Evolutionary conservation across 805 yeast species (phyloP).

Genomic region (Schwanniomyces polymorphus): DNA sequence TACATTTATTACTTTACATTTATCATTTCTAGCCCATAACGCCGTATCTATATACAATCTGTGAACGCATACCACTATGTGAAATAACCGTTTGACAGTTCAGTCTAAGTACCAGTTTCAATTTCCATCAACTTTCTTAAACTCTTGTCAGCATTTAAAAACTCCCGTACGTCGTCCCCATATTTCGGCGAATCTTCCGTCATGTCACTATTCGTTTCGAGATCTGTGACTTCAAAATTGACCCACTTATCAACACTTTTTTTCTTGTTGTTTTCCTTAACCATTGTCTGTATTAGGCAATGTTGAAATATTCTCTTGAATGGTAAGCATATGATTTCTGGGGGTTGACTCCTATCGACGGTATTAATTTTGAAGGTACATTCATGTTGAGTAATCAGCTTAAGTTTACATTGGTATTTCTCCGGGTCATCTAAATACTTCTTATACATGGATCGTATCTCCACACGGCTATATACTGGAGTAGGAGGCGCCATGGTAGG

Average conservation of each 20-base stretch:
- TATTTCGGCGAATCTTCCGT: constrained; percentile 19
- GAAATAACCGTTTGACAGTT: neutral
- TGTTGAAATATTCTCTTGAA: constrained; percentile 43
- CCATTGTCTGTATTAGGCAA: constrained; percentile 27
- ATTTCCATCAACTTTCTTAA: constrained; percentile 31
- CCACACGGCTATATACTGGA: constrained; percentile 33
- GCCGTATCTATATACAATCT: neutral
- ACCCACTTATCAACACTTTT: constrained; percentile 27
- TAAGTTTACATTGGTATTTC: constrained; percentile 32
- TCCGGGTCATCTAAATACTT: constrained; percentile 28
- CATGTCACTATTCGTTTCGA: constrained; percentile 28
- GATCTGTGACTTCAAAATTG: constrained; percentile 39
- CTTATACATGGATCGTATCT: constrained; percentile 24
- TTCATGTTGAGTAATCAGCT: constrained; percentile 39
- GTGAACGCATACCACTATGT: neutral
- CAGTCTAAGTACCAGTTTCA: constrained; percentile 10
- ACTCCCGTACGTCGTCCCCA: constrained; percentile 28
- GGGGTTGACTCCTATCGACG: constrained; percentile 19
- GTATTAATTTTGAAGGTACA: constrained; percentile 36
- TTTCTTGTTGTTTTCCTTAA: constrained; percentile 26
- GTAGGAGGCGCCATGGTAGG: constrained; percentile 44
- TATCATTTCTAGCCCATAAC: neutral
- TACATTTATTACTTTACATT: too few relatives aligned
- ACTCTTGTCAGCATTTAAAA: constrained; percentile 38
- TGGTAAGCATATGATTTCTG: constrained; percentile 42